Conservation (phyloP, 78 protist genomes). For the Chrysochromulina parva region DNA sequence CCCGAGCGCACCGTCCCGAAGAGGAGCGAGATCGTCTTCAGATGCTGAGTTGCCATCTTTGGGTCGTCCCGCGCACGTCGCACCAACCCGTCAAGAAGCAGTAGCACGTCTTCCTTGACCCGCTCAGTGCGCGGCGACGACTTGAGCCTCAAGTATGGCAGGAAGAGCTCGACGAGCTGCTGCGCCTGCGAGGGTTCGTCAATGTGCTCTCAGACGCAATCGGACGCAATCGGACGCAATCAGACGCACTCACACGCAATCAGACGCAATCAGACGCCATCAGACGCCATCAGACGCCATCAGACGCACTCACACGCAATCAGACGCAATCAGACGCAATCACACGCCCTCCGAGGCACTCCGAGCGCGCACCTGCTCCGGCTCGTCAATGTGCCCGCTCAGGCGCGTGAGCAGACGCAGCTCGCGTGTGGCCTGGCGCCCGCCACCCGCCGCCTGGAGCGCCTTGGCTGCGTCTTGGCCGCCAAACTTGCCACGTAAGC, state of each 20-base stretch:
- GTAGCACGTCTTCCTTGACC: not conserved
- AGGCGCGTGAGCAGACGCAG: not conserved
- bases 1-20: not conserved
- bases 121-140: not conserved
- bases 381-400: not conserved
- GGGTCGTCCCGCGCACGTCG: not conserved
- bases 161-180: not conserved
- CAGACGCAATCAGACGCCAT: too few relatives aligned
- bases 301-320: too few relatives aligned
- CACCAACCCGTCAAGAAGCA: not conserved
- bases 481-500: not conserved
- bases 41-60: not conserved
- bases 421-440: not conserved
- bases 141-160: not conserved
- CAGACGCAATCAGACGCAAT: too few relatives aligned
- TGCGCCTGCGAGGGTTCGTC: too few relatives aligned
- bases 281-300: too few relatives aligned
- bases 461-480: not conserved
- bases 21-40: not conserved
- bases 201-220: too few relatives aligned
- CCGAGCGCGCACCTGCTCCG: too few relatives aligned
- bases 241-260: too few relatives aligned
- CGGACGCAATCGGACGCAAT: too few relatives aligned
- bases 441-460: not conserved
- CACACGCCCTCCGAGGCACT: too few relatives aligned